Percentiles rank a stretch among this genome's conserved stretches.
Conservation (phyloP, 2,329 filamentous ascomycete species). For the Thelonectria olida region DNA sequence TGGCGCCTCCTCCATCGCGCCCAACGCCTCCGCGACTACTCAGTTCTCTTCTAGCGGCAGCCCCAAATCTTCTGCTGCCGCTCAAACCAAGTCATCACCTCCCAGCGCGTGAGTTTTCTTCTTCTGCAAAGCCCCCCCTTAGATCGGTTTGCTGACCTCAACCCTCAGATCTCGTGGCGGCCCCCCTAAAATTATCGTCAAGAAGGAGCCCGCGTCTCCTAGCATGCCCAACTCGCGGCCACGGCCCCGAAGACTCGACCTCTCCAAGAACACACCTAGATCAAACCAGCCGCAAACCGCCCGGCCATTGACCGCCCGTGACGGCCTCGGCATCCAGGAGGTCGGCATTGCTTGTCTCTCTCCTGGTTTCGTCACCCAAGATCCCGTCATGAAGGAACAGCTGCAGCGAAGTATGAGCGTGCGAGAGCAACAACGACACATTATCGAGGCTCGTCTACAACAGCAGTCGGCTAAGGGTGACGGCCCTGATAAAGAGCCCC, state of each 20-base stretch:
- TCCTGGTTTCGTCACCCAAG: slow-evolving; percentile 93
- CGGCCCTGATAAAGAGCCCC: slow-evolving; percentile 66
- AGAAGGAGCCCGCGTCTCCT: slow-evolving; percentile 94
- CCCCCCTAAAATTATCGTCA: slow-evolving; percentile 87
- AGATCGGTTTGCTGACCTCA: slow-evolving; percentile 21
- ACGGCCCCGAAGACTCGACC: slow-evolving; percentile 79
- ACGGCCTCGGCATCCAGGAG: slow-evolving; percentile 86
- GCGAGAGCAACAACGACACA: slow-evolving; percentile 90
- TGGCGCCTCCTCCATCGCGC: slow-evolving; percentile 45
- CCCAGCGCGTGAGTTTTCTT: slow-evolving; percentile 64
- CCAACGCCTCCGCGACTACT: slow-evolving; percentile 49
- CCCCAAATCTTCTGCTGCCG: slow-evolving; percentile 53
- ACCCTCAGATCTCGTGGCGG: slow-evolving; percentile 56
- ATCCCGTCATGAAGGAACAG: slow-evolving; percentile 96
- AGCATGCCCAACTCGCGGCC: slow-evolving; percentile 78
- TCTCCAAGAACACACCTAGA: slow-evolving; percentile 70
- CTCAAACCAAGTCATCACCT: slow-evolving; percentile 63
- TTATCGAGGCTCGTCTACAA: slow-evolving; percentile 91
- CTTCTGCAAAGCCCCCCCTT: slow-evolving; percentile 13
- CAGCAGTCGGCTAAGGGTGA: slow-evolving; percentile 86
- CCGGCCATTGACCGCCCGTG: slow-evolving; percentile 81
- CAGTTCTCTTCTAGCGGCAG: slow-evolving; percentile 64
- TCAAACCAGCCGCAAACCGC: slow-evolving; percentile 68
- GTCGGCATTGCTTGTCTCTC: slow-evolving; percentile 94
- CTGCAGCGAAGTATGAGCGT: slow-evolving; percentile 93